phyloP scores from a whole-genome alignment of 2,329 filamentous ascomycete species.

The Xylariomycetidae sp. region DNA sequence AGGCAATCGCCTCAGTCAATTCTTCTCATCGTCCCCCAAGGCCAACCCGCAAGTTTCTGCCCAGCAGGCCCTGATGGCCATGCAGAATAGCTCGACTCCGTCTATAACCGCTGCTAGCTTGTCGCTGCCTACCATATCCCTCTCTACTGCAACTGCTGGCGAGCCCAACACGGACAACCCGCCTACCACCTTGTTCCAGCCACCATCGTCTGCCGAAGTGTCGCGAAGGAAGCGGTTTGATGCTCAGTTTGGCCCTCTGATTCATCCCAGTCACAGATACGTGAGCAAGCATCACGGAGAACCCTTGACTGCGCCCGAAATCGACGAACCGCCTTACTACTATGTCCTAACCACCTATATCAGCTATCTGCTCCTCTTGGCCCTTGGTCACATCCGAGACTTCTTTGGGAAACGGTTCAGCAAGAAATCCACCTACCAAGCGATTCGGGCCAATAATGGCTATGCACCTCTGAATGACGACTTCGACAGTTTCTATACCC shows the following conservation, averaged over 20 bases:
- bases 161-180: conserved; percentile 68
- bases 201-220: conserved; percentile 78
- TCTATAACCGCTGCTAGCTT: conserved; percentile 68
- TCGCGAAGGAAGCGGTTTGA: conserved; percentile 72
- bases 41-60: conserved; percentile 61
- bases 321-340: conserved; percentile 96
- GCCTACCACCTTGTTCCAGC: conserved; percentile 78
- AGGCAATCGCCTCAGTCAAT: conserved; percentile 71
- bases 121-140: conserved; percentile 83
- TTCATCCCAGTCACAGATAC: conserved; percentile 78
- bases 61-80: conserved; percentile 63
- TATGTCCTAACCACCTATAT: conserved; percentile 97
- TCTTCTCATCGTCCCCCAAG: conserved; percentile 80
- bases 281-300: conserved; percentile 81
- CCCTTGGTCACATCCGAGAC: conserved; percentile 91
- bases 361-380: conserved; percentile 92
- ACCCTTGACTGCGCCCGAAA: conserved; percentile 74
- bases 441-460: conserved; percentile 77
- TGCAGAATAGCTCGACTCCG: conserved; percentile 55
- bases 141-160: conserved; percentile 79
- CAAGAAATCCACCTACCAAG: conserved; percentile 74
- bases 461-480: conserved; percentile 96
- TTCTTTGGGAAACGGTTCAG: conserved; percentile 97
- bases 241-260: conserved; percentile 85
- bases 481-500: conserved; percentile 97